A percentile compares a stretch with the other conserved stretches of the same genome.
These are phyloP conservation scores for Globisporangium recalcitrans DNA, from an alignment of 352 stramenopile genomes.

Conservation along the genomic window DNA sequence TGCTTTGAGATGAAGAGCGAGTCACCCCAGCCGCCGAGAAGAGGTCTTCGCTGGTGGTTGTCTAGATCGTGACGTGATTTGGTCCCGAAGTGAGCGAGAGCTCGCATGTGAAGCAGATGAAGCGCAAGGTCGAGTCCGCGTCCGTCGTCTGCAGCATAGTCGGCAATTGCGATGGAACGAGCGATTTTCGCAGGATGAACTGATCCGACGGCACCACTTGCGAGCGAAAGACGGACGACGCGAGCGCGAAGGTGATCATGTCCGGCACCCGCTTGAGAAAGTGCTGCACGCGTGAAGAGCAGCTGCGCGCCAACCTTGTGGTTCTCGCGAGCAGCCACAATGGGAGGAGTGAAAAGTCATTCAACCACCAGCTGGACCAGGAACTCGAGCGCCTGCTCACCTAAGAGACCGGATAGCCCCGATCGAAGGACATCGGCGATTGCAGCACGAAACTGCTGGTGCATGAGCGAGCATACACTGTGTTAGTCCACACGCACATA, in stretches of 20 bases:
- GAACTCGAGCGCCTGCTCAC: conserved; percentile 21
- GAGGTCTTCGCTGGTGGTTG: conserved; percentile 19
- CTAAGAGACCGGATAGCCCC: conserved; percentile 32
- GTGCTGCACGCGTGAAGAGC: conserved; percentile 29
- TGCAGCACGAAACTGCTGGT: conserved; percentile 26
- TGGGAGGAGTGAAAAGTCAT: conserved; percentile 38
- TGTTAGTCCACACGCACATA: not conserved
- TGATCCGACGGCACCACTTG: conserved; percentile 32
- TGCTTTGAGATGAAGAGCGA: conserved; percentile 29
- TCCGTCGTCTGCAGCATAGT: conserved; percentile 16
- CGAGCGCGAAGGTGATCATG: conserved; percentile 34
- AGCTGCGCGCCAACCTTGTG: not conserved
- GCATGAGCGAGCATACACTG: not conserved
- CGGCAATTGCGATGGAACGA: conserved; percentile 39
- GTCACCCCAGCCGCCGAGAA: conserved; percentile 22
- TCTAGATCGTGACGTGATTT: conserved; percentile 33
- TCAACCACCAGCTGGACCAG: conserved; percentile 38
- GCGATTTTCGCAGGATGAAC: conserved; percentile 53
- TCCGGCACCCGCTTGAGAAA: conserved; percentile 30
- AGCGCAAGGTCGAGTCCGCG: conserved; percentile 12
- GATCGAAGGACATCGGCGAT: conserved; percentile 31
- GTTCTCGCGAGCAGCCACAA: not conserved
- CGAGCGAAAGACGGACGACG: conserved; percentile 27
- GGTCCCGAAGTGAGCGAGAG: conserved; percentile 30
- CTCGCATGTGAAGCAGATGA: conserved; percentile 41